These are phyloP conservation scores for Angophora floribunda DNA, from an alignment of 345 rosid genomes.

Conservation along the genomic window DNA sequence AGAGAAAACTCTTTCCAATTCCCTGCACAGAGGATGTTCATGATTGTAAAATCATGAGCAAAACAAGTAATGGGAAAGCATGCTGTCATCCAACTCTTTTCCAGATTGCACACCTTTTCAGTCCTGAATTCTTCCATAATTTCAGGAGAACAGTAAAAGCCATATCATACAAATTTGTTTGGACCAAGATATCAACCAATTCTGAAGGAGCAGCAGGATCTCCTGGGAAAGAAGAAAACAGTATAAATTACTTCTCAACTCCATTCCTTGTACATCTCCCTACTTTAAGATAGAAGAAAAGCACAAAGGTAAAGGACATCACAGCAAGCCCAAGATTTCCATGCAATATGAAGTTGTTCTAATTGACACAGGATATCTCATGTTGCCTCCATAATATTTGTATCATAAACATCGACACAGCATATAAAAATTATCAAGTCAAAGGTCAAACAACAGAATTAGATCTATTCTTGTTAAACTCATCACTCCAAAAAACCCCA, in stretches of 20 bases:
- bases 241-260: not conserved
- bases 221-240: slow-evolving; percentile 20
- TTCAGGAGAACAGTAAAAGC: slow-evolving; percentile 70
- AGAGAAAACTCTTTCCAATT: slow-evolving; percentile 73
- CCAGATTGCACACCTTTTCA: slow-evolving; percentile 42
- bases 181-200: slow-evolving; percentile 75
- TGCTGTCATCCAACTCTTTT: not conserved
- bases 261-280: not conserved
- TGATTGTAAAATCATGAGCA: not conserved
- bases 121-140: slow-evolving; percentile 70
- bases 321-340: not conserved
- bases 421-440: not conserved
- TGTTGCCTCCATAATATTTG: not conserved
- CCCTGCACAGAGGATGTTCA: slow-evolving; percentile 32
- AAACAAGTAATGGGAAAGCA: not conserved
- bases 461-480: not conserved
- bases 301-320: not conserved
- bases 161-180: slow-evolving; percentile 71
- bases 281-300: not conserved
- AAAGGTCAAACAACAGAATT: not conserved
- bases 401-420: not conserved
- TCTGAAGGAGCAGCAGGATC: slow-evolving; percentile 42
- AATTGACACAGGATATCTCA: not conserved
- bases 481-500: not conserved
- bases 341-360: not conserved